These are phyloP conservation scores for Ascoidea asiatica DNA, from an alignment of 805 yeast genomes.

Conservation along the genomic window DNA sequence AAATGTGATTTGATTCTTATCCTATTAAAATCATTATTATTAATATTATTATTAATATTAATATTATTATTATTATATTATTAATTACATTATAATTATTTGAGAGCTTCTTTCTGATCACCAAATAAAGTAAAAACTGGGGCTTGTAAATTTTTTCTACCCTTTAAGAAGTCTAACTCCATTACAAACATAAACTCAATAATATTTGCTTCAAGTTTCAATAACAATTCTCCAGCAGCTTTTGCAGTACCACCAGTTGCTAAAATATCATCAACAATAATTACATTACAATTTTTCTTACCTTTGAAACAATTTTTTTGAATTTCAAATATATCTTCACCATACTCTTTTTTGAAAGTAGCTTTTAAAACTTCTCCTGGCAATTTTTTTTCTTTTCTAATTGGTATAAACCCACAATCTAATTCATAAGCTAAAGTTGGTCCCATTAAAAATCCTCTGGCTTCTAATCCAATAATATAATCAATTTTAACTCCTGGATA, in stretches of 20 bases:
- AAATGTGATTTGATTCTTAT: too few relatives aligned
- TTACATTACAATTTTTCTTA: conserved; percentile 64
- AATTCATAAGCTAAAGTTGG: conserved; percentile 87
- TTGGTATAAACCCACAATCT: conserved; percentile 85
- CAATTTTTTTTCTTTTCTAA: conserved; percentile 89
- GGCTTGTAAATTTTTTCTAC: conserved; percentile 74
- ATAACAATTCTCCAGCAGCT: conserved; percentile 82
- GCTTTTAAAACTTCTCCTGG: conserved; percentile 76
- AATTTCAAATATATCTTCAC: conserved; percentile 78
- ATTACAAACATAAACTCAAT: conserved; percentile 77
- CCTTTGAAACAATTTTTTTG: conserved; percentile 66
- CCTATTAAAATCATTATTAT: too few relatives aligned
- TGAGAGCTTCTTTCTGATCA: conserved; percentile 54
- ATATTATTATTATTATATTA: too few relatives aligned
- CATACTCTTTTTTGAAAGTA: conserved; percentile 82
- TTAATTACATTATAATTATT: too few relatives aligned
- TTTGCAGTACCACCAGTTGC: conserved; percentile 97
- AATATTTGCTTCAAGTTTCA: conserved; percentile 49
- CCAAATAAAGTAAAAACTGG: conserved; percentile 82
- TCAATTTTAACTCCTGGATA: conserved; percentile 51
- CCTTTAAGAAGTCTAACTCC: conserved; percentile 92
- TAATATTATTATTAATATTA: too few relatives aligned
- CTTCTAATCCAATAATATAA: conserved; percentile 86
- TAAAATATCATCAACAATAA: conserved; percentile 89
- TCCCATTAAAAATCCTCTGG: conserved; percentile 94